These are phyloP conservation scores for Amesomyces nigricolor DNA, from an alignment of 2,329 filamentous ascomycete genomes.

Conservation along the genomic window DNA sequence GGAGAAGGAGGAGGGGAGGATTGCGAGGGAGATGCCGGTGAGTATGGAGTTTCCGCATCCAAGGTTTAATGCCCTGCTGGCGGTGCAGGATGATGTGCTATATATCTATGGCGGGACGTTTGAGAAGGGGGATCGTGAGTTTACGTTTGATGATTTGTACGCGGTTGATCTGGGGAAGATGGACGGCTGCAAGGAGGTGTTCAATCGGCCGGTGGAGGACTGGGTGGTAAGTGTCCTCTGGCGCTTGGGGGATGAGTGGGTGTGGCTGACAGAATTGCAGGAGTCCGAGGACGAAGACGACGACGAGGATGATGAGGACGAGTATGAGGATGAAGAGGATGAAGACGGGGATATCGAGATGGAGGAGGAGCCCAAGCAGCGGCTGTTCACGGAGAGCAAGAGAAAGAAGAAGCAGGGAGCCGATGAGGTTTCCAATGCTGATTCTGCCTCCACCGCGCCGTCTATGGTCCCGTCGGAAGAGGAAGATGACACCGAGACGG, in stretches of 20 bases:
- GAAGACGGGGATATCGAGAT: constrained; percentile 47
- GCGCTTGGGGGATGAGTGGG: not conserved
- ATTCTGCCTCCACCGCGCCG: constrained; percentile 19
- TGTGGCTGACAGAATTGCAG: constrained; percentile 31
- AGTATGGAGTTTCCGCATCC: constrained; percentile 80
- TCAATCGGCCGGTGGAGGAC: constrained; percentile 76
- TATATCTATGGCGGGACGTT: constrained; percentile 95
- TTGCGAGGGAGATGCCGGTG: constrained; percentile 58
- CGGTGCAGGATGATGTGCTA: constrained; percentile 85
- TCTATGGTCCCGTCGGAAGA: constrained; percentile 34
- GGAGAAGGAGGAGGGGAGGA: constrained; percentile 50
- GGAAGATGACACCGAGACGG: constrained; percentile 41
- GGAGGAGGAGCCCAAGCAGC: constrained; percentile 47
- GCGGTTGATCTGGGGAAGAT: constrained; percentile 90
- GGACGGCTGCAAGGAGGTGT: constrained; percentile 89
- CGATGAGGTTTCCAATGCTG: constrained; percentile 18
- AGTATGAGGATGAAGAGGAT: constrained; percentile 49
- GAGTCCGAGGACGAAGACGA: constrained; percentile 56
- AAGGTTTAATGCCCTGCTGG: constrained; percentile 84
- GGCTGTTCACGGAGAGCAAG: constrained; percentile 51
- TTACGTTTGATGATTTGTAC: constrained; percentile 92
- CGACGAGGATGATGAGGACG: constrained; percentile 55
- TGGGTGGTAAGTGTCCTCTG: constrained; percentile 60
- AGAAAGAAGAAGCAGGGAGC: constrained; percentile 49
- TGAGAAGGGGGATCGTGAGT: constrained; percentile 91